phyloP scores from a whole-genome alignment of 768 basidiomycete genomes.

The Tricholoma sp. region DNA sequence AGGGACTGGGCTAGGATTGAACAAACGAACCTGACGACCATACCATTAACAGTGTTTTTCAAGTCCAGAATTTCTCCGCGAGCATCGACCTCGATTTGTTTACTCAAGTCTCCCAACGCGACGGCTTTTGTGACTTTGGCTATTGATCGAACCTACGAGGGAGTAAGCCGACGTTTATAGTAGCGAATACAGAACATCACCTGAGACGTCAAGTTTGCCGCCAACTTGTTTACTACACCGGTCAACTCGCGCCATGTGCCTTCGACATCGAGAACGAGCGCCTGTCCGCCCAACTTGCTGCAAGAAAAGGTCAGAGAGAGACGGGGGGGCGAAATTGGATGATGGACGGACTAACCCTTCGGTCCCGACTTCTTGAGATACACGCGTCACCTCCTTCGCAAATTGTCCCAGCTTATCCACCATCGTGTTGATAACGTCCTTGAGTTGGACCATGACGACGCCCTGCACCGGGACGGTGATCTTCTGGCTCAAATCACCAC shows the following conservation, averaged over 20 bases:
- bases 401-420: slow-evolving; percentile 68
- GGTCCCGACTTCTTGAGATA: slow-evolving; percentile 76
- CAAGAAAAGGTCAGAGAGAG: slow-evolving; percentile 18
- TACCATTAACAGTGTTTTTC: slow-evolving; percentile 59
- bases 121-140: slow-evolving; percentile 93
- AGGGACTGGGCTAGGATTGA: slow-evolving; percentile 7
- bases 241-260: slow-evolving; percentile 85
- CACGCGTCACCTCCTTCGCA: slow-evolving; percentile 86
- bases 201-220: slow-evolving; percentile 75
- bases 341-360: not conserved
- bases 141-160: slow-evolving; percentile 68
- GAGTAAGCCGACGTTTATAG: not conserved
- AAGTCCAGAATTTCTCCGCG: slow-evolving; percentile 86
- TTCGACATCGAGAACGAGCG: slow-evolving; percentile 74
- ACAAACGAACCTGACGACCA: slow-evolving; percentile 25
- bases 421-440: slow-evolving; percentile 74
- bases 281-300: slow-evolving; percentile 73
- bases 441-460: slow-evolving; percentile 75
- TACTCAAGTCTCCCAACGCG: slow-evolving; percentile 82
- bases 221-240: slow-evolving; percentile 75
- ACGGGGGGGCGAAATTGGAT: not conserved
- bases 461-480: slow-evolving; percentile 77
- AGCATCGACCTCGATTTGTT: slow-evolving; percentile 89
- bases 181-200: slow-evolving; percentile 10
- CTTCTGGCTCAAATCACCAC: slow-evolving; percentile 72